A percentile compares a stretch with the other conserved stretches of the same genome.
Conservation (phyloP, 2,329 filamentous ascomycete genomes). For the Paecilomyces niveus region DNA sequence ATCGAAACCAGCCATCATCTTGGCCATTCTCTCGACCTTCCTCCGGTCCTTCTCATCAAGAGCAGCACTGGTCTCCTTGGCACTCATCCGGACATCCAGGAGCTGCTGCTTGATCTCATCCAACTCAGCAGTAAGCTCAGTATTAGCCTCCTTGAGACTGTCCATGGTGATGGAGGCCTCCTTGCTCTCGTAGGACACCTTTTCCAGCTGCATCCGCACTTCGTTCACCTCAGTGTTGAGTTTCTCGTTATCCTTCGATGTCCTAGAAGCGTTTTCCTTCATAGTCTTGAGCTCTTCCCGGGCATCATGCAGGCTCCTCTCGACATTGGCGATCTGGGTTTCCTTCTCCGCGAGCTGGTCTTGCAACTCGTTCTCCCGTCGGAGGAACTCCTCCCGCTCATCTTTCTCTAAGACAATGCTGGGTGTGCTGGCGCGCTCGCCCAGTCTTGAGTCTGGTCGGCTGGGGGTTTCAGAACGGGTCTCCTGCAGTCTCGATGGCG, state of each 20-base stretch:
- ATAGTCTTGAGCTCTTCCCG: slow-evolving; percentile 80
- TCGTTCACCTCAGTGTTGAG: slow-evolving; percentile 82
- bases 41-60: slow-evolving; percentile 97
- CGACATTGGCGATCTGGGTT: slow-evolving; percentile 66
- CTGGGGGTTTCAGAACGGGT: slow-evolving; percentile 53
- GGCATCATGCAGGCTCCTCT: slow-evolving; percentile 72
- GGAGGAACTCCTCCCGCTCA: slow-evolving; percentile 90
- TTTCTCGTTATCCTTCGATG: slow-evolving; percentile 84
- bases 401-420: slow-evolving; percentile 88
- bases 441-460: slow-evolving; percentile 58
- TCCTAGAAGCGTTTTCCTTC: slow-evolving; percentile 77
- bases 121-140: slow-evolving; percentile 82
- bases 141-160: slow-evolving; percentile 88
- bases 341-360: slow-evolving; percentile 95
- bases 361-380: slow-evolving; percentile 92
- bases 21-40: slow-evolving; percentile 98
- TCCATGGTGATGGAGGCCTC: slow-evolving; percentile 98
- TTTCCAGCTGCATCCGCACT: slow-evolving; percentile 93
- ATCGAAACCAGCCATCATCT: slow-evolving; percentile 99
- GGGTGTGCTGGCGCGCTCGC: slow-evolving; percentile 80
- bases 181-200: slow-evolving; percentile 91
- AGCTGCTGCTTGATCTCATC: slow-evolving; percentile 96
- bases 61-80: slow-evolving; percentile 83
- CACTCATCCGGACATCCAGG: slow-evolving; percentile 91
- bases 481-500: slow-evolving; percentile 35